Conservation (phyloP, 140 eudicot genomes). For the Oenanthe javanica region DNA sequence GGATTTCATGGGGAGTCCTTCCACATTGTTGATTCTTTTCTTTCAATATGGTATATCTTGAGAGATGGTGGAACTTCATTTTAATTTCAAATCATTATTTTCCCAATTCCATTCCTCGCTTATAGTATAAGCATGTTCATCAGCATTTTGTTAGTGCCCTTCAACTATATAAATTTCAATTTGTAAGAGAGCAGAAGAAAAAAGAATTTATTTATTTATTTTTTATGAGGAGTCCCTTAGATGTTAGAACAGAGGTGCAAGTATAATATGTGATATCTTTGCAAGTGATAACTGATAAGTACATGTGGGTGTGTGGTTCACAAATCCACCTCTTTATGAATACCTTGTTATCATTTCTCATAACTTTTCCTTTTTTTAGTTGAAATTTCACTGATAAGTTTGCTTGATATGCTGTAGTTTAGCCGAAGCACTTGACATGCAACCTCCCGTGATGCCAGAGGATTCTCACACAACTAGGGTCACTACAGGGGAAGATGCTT, state of each 20-base stretch:
- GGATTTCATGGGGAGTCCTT: not conserved
- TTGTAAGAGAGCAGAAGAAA: not conserved
- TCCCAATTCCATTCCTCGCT: not conserved
- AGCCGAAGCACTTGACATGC: slow-evolving; percentile 96
- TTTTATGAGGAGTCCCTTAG: not conserved
- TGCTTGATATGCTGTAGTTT: slow-evolving; percentile 37
- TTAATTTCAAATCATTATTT: not conserved
- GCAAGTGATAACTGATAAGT: not conserved
- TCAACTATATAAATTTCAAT: not conserved
- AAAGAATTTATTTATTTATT: not conserved
- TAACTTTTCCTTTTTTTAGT: not conserved
- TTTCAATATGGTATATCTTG: not conserved
- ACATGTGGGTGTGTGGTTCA: not conserved
- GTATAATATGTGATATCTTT: not conserved
- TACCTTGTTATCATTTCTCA: slow-evolving; percentile 6
- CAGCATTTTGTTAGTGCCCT: not conserved
- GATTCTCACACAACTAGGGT: slow-evolving; percentile 91
- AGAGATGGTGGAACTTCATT: not conserved
- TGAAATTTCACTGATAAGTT: not conserved
- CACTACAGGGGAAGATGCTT: slow-evolving; percentile 65
- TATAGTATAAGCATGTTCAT: not conserved
- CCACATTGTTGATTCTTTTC: not conserved
- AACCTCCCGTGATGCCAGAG: slow-evolving; percentile 93
- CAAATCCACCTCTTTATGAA: not conserved
- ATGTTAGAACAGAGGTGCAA: not conserved